phyloP scores from a whole-genome alignment of 2,329 filamentous ascomycete species.

The Teratosphaeria destructans region DNA sequence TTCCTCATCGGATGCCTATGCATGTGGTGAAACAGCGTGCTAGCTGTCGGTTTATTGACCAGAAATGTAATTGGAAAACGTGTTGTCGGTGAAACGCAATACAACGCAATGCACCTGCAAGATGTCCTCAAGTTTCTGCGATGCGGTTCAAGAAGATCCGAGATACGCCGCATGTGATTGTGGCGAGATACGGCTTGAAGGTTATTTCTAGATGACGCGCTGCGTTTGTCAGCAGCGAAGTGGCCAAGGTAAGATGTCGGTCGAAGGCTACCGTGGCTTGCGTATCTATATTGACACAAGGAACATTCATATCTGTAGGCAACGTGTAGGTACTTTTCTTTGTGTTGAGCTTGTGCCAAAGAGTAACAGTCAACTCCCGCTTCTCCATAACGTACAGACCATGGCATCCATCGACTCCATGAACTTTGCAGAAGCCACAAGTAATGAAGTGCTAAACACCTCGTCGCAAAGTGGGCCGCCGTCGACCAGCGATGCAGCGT shows the following conservation, averaged over 20 bases:
- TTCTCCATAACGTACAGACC: not conserved
- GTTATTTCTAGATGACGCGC: not conserved
- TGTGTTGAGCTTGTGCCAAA: not conserved
- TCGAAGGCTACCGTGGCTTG: not conserved
- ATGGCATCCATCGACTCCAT: not conserved
- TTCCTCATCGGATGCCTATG: not conserved
- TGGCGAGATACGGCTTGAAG: not conserved
- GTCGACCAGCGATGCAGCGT: constrained; percentile 2
- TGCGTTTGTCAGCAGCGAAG: not conserved
- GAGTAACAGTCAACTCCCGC: not conserved
- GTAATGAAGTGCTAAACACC: not conserved
- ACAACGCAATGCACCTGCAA: not conserved
- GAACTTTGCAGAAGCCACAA: not conserved
- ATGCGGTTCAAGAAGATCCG: not conserved
- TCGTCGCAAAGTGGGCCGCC: not conserved
- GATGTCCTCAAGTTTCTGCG: not conserved
- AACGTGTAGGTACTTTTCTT: not conserved
- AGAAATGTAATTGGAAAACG: not conserved
- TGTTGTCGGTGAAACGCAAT: too few species aligned
- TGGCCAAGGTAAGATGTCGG: not conserved
- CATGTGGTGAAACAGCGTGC: not conserved
- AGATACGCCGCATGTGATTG: not conserved
- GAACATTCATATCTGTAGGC: not conserved
- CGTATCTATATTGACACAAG: not conserved
- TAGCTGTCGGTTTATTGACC: not conserved